Evolutionary conservation across 768 basidiomycete genomes (phyloP), one percentile per base, ranked within the genome.

Genomic region (Coprinellus micaceus): DNA sequence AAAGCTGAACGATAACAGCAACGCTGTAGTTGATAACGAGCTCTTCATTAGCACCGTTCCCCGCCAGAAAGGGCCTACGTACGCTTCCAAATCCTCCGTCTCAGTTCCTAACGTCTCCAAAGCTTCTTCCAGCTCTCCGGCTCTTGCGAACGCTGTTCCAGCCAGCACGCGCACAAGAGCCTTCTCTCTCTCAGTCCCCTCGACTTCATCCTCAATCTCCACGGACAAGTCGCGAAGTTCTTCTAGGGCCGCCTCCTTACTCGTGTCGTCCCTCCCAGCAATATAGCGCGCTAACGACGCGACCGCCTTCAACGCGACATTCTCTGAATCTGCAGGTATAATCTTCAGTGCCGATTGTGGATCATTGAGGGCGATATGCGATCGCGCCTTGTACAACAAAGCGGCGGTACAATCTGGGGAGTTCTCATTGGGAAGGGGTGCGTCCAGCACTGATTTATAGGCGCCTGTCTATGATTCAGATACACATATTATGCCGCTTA

Each of bases 101-200:
- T 85, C 87, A 5, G 81, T 82, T 7, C 86, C 85, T 29, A 98
- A 77, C 0, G 91, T 94, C 70, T 96, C 94, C 24, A 97, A 74
- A 1, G 94, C 94, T 71, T 98, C 94, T 70, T 97, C 94, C 11
- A 89, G 72, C 71, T 97, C 94, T 2, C 86, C 88, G 15, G 90
- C 90, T 30, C 82, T 75, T 15, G 86, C 81, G 68, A 96, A 96
- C 0, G 92, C 91, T 12, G 88, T 92, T n/a, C 86, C 93, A 28
- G 91, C 91, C 19, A 92, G 71, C 26, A 91, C 89, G 52, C 84
- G 78, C 5, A 95, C 91, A 43, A 84, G 68, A 19, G 83, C 82
- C 66, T 85, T 91, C 60, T 91, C 91, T 56, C 75, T 78, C 21
- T 84, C 81, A n/a, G 73, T 79, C 0, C 79, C 79, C 48, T 87